Percentiles rank a stretch among this genome's conserved stretches.
phyloP scores from a whole-genome alignment of 179 eudicot species.

The Camellia oleifera region DNA sequence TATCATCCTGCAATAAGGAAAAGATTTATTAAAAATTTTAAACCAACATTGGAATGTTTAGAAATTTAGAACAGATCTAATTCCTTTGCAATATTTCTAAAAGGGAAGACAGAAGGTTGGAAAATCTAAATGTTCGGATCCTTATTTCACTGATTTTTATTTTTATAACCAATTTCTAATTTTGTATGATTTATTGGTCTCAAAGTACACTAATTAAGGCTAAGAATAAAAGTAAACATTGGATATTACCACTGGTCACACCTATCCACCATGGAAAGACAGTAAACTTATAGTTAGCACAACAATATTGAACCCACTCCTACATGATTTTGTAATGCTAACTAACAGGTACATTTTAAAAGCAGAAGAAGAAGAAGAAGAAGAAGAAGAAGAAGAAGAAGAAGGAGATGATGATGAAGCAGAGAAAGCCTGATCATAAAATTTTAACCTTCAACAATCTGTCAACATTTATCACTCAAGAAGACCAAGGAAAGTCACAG shows the following conservation, averaged over 20 bases:
- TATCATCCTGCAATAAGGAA: slow-evolving; percentile 52
- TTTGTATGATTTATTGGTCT: not conserved
- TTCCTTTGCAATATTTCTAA: not conserved
- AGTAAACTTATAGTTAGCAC: not conserved
- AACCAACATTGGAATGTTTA: not conserved
- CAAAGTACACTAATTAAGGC: not conserved
- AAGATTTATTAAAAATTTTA: not conserved
- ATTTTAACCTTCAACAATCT: not conserved
- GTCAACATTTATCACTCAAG: not conserved
- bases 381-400: not conserved
- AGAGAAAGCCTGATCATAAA: not conserved
- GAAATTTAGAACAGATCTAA: not conserved
- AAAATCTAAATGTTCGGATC: not conserved
- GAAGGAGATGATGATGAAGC: not conserved
- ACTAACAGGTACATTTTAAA: not conserved
- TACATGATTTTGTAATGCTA: not conserved
- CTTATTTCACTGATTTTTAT: not conserved
- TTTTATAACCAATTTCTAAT: too few relatives aligned
- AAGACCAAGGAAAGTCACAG: not conserved
- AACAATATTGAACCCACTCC: not conserved
- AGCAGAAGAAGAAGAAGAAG: not conserved
- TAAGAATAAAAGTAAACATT: not conserved
- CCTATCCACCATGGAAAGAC: not conserved
- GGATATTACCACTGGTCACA: not conserved
- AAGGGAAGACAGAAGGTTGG: not conserved